A percentile compares a stretch with the other conserved stretches of the same genome.
phyloP scores from a whole-genome alignment of 2,329 filamentous ascomycete genomes.

The Fusarium bactridioides region DNA sequence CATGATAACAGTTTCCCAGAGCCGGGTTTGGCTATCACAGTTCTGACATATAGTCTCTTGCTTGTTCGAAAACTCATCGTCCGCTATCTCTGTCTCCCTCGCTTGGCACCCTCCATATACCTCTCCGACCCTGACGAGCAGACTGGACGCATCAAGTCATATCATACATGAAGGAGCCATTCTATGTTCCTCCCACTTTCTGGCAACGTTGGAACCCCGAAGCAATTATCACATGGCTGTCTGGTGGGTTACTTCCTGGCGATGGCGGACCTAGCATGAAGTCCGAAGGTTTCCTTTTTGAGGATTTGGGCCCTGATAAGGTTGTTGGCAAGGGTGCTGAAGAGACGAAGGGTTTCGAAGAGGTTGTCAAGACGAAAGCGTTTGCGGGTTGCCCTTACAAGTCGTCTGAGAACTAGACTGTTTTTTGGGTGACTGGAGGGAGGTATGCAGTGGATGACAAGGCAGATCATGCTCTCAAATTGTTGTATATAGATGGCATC shows the following conservation, averaged over 20 bases:
- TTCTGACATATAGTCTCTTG: slow-evolving; percentile 58
- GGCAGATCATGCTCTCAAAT: neutral
- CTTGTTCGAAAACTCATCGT: slow-evolving; percentile 62
- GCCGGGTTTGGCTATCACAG: slow-evolving; percentile 48
- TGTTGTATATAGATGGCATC: neutral
- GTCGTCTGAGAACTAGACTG: neutral
- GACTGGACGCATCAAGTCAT: slow-evolving; percentile 59
- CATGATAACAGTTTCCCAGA: slow-evolving; percentile 51
- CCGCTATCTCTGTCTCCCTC: slow-evolving; percentile 67
- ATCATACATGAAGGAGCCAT: slow-evolving; percentile 67
- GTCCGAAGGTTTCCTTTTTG: slow-evolving; percentile 61
- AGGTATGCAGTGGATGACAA: neutral
- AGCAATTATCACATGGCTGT: slow-evolving; percentile 56
- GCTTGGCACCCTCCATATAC: slow-evolving; percentile 52
- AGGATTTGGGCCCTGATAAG: slow-evolving; percentile 68
- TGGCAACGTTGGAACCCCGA: slow-evolving; percentile 69
- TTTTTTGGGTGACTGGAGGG: neutral
- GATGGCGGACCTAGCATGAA: slow-evolving; percentile 49
- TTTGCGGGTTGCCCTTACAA: slow-evolving; percentile 56
- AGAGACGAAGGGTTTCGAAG: slow-evolving; percentile 45
- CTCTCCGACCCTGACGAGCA: slow-evolving; percentile 59
- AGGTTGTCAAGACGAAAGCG: slow-evolving; percentile 43
- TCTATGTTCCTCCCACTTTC: slow-evolving; percentile 67
- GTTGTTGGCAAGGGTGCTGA: slow-evolving; percentile 62
- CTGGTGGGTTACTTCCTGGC: slow-evolving; percentile 57